phyloP scores from a whole-genome alignment of 2,329 filamentous ascomycete genomes.

The Mollisiaceae sp. region DNA sequence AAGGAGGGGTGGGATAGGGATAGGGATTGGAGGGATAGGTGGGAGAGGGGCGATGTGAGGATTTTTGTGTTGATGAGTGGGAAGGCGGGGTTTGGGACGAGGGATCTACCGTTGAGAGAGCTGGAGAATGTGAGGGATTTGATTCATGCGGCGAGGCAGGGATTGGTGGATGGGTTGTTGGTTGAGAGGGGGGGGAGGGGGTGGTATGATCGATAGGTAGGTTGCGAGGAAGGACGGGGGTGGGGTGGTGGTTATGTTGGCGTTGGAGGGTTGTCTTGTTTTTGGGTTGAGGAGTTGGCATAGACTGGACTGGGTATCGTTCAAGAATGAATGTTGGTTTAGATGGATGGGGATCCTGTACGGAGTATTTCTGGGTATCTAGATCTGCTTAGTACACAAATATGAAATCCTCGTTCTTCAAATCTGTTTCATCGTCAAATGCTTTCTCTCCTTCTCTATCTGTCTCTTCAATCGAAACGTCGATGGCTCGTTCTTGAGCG shows the following conservation, averaged over 20 bases:
- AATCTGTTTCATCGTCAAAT: conserved; percentile 64
- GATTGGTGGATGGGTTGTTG: neutral
- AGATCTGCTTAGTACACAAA: conserved; percentile 49
- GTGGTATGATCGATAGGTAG: too few species aligned
- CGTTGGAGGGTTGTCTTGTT: neutral
- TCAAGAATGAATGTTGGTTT: neutral
- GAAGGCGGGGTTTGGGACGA: too few species aligned
- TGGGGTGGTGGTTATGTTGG: too few species aligned
- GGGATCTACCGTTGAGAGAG: neutral
- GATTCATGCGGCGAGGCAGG: neutral
- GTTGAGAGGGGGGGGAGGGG: neutral
- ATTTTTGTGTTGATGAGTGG: too few species aligned
- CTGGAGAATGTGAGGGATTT: neutral
- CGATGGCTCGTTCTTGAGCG: conserved; percentile 48
- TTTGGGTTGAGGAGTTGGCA: neutral
- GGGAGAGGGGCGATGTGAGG: neutral
- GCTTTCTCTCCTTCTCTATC: conserved; percentile 50
- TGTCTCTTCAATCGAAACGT: conserved; percentile 39
- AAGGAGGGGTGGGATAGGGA: neutral
- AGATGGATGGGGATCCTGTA: neutral
- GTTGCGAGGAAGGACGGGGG: too few species aligned
- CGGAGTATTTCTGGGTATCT: neutral
- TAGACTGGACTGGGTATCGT: neutral
- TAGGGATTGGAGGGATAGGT: neutral
- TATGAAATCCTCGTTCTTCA: conserved; percentile 68